A percentile compares a stretch with the other conserved stretches of the same genome.
phyloP scores from a whole-genome alignment of 768 basidiomycete genomes.

The Serendipita sp. region DNA sequence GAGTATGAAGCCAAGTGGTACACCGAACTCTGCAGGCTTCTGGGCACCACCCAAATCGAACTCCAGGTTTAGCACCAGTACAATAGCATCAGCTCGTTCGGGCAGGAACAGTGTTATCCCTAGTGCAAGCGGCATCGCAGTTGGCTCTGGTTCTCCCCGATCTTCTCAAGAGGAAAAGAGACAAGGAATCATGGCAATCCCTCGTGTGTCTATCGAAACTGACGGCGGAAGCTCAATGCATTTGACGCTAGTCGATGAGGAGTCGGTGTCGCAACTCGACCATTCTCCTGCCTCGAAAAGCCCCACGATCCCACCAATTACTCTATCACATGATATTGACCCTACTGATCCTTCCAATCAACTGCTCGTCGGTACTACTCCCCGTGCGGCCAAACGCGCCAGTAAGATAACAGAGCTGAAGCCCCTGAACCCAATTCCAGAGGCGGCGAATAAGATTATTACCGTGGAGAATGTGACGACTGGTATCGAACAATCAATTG shows the following conservation, averaged over 20 bases:
- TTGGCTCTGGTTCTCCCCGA: not conserved
- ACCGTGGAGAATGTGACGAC: constrained; percentile 4
- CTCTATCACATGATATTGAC: not conserved
- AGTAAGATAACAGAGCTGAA: constrained; percentile 5
- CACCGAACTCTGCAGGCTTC: constrained; percentile 29
- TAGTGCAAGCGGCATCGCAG: not conserved
- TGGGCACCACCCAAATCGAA: constrained; percentile 21
- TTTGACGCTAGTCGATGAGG: not conserved
- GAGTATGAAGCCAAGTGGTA: constrained; percentile 26
- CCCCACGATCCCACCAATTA: not conserved
- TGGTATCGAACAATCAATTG: constrained; percentile 1
- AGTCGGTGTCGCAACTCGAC: not conserved
- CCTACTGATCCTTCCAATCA: not conserved
- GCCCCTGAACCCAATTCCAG: not conserved
- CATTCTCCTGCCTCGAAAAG: not conserved
- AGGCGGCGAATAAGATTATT: not conserved
- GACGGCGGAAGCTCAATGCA: not conserved
- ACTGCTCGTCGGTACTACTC: not conserved
- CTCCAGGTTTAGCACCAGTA: constrained; percentile 49
- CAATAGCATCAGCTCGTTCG: constrained; percentile 23
- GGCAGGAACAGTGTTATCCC: not conserved
- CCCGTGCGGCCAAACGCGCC: not conserved
- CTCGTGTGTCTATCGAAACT: not conserved
- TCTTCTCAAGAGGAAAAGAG: not conserved
- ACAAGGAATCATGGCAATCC: not conserved